phyloP scores from a whole-genome alignment of 2,329 filamentous ascomycete species.

The Neofusicoccum kwambonambiense region DNA sequence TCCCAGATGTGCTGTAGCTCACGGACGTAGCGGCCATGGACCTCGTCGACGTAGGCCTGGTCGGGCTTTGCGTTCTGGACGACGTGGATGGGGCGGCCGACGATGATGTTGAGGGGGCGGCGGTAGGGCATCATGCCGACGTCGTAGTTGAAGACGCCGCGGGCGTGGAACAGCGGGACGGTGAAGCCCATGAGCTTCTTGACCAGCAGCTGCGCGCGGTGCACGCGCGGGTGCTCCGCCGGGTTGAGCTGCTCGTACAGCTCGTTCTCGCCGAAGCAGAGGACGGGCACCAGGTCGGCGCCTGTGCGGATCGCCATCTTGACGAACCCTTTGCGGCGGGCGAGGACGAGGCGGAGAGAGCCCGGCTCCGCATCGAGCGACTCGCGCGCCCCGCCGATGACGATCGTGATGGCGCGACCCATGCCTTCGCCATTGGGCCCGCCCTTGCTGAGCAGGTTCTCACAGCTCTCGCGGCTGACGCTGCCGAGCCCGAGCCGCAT shows the following conservation, averaged over 20 bases:
- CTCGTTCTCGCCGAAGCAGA: conserved; percentile 94
- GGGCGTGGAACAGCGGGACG: conserved; percentile 82
- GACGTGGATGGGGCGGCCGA: conserved; percentile 77
- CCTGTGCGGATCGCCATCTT: conserved; percentile 89
- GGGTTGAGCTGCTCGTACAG: conserved; percentile 87
- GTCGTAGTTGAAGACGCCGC: conserved; percentile 96
- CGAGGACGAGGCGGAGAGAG: conserved; percentile 73
- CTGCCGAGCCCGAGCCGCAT: conserved; percentile 82
- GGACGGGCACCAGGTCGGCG: conserved; percentile 89
- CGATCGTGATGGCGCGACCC: conserved; percentile 95
- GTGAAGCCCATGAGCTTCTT: conserved; percentile 91
- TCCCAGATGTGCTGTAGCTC: conserved; percentile 75
- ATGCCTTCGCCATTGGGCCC: conserved; percentile 76
- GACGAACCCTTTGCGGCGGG: conserved; percentile 85
- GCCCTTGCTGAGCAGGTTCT: conserved; percentile 79
- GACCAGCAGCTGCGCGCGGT: conserved; percentile 77
- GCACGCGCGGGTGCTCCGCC: conserved; percentile 72
- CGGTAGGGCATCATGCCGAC: conserved; percentile 95
- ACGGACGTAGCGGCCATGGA: conserved; percentile 75
- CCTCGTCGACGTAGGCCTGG: conserved; percentile 71
- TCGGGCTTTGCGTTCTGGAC: conserved; percentile 63
- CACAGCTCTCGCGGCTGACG: conserved; percentile 87
- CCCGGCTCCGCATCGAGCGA: conserved; percentile 84
- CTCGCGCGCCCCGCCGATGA: conserved; percentile 88
- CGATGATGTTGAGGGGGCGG: conserved; percentile 81